A percentile compares a stretch with the other conserved stretches of the same genome.
Conservation (phyloP, 2,329 filamentous ascomycete genomes). For the Talaromyces rugulosus region DNA sequence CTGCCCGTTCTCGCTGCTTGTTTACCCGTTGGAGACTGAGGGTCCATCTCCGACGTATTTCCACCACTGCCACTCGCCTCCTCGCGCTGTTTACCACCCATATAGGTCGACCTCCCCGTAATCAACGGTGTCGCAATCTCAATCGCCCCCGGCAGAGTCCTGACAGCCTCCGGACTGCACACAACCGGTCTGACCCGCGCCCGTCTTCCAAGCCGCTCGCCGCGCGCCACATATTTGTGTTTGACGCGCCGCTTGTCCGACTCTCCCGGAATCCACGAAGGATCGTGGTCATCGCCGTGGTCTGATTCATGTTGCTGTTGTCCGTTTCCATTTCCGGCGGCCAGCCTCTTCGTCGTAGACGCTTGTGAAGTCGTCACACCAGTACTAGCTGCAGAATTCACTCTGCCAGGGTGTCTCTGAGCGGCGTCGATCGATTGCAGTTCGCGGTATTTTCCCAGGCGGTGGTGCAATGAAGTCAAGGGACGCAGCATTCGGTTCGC, state of each 20-base stretch:
- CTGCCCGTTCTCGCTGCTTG: conserved; percentile 16
- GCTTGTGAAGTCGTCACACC: conserved; percentile 3
- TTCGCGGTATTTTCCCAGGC: conserved; percentile 38
- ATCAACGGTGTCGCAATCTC: conserved; percentile 40
- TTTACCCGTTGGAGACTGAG: neutral
- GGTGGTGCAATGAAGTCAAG: conserved; percentile 35
- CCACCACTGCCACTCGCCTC: neutral
- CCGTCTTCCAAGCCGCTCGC: conserved; percentile 19
- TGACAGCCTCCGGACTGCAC: conserved; percentile 31
- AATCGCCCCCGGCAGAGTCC: conserved; percentile 36
- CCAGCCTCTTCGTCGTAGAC: conserved; percentile 9
- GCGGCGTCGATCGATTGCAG: conserved; percentile 24
- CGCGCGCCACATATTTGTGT: conserved; percentile 34
- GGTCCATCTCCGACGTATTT: conserved; percentile 1
- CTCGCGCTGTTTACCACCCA: neutral
- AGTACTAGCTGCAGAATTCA: conserved; percentile 4
- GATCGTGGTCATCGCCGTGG: conserved; percentile 30
- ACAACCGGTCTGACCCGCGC: conserved; percentile 27
- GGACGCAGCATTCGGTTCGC: conserved; percentile 42
- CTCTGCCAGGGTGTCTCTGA: conserved; percentile 19
- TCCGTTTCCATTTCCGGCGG: conserved; percentile 7
- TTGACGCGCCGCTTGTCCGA: conserved; percentile 28
- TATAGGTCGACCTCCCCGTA: conserved; percentile 27
- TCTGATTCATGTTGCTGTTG: conserved; percentile 25
- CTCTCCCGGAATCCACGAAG: conserved; percentile 37